Evolutionary conservation across 202 grass and related monocot species (phyloP), one percentile per base, ranked within the genome.

Genomic region (Sporobolus alterniflorus): DNA sequence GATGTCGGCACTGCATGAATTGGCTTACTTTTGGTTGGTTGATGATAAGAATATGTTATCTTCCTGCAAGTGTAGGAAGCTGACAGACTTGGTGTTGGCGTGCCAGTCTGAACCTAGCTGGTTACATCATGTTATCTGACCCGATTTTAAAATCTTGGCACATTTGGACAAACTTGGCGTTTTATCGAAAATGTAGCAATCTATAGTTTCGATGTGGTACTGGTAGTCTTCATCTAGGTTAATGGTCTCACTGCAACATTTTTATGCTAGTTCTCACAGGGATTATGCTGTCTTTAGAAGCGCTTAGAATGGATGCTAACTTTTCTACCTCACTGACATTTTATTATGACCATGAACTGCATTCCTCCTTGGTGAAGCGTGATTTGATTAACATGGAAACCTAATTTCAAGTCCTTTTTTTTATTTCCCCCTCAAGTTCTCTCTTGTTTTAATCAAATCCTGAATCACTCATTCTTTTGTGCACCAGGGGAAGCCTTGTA

Each of bases 401-500:
- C 33, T 24, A 64, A 63, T 6, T 64, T 64, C 14, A 63, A 32
- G 13, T 8, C 6, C 14, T 63, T 32, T 60, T n/a, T n/a, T 63
- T 8, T 4, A 17, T 48, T 39, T 39, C 8, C 36, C 4, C 2
- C 36, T 41, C 8, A 62, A 16, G 47, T 44, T 69, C 25, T 33
- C n/a, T 73, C 31, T 60, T 18, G 28, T 73, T 78, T 60, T 33
- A 17, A 7, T 79, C 67, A 32, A 41, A 56, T 32, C 61, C 40
- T 44, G 10, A n/a, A 61, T 82, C 18, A 52, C 24, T 71, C 32
- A 10, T 26, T 84, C 49, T 84, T 89, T 63, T 59, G 2, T 26
- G 22, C 60, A 24, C 55, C 83, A 98, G 96, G 87, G 67, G 85
- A 92, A 36, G 93, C 81, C 30, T 86, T 99, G 52, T 66, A 64